These are phyloP conservation scores for Nicotiana knightiana DNA, from an alignment of 257 asterid genomes.

Conservation along the genomic window DNA sequence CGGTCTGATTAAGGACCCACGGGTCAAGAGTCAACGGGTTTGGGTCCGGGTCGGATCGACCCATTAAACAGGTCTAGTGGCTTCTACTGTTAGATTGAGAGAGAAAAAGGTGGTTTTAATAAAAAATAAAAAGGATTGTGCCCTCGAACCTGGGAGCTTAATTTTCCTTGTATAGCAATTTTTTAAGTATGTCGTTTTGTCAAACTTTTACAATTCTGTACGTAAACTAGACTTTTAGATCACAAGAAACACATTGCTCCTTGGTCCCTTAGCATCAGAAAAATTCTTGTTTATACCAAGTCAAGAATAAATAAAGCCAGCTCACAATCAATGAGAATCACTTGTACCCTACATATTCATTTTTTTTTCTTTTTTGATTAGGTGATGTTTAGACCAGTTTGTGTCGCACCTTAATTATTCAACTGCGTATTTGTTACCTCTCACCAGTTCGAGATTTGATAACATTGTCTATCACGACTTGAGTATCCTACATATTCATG, in stretches of 20 bases:
- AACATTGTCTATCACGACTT: not conserved
- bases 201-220: not conserved
- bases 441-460: not conserved
- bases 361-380: not conserved
- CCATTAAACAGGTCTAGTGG: no score
- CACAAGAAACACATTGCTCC: slow-evolving; percentile 5
- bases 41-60: no score
- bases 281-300: not conserved
- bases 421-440: fast-evolving
- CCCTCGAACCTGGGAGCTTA: not conserved
- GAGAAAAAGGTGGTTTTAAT: not conserved
- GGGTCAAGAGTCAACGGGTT: no score
- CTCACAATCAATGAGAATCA: not conserved
- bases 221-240: not conserved
- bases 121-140: not conserved
- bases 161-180: not conserved
- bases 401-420: not conserved
- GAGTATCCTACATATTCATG: no score
- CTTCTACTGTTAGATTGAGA: no score
- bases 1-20: no score
- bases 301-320: not conserved
- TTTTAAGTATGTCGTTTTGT: not conserved
- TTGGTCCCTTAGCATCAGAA: not conserved
- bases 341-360: not conserved
- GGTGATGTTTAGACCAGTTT: fast-evolving